Evolutionary conservation across 768 basidiomycete genomes (phyloP).

Genomic region (Hygrophorus pudorinus): DNA sequence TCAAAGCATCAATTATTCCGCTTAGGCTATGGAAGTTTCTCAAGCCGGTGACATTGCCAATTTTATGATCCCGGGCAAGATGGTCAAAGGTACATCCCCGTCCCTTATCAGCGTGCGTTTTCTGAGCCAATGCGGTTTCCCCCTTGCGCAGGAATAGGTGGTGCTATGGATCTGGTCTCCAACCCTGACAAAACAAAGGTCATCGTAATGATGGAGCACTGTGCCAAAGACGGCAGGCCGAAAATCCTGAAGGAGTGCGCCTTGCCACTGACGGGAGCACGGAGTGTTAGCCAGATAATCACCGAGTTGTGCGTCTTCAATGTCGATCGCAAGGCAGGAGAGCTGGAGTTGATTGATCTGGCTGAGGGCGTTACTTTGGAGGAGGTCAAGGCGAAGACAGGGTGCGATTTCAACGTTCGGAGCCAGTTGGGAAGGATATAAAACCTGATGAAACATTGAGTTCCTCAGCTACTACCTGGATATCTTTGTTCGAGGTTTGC

Average conservation of each 20-base stretch:
- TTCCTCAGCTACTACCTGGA: no score
- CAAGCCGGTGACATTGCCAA: constrained; percentile 91
- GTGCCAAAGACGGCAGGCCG: constrained; percentile 79
- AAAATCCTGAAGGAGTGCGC: constrained; percentile 79
- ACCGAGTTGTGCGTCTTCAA: constrained; percentile 90
- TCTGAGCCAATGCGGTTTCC: constrained; percentile 7
- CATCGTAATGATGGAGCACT: constrained; percentile 85
- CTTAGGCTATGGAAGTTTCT: constrained; percentile 89
- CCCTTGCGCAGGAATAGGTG: constrained; percentile 64
- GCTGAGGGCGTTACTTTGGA: constrained; percentile 80
- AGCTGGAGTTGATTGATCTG: constrained; percentile 67
- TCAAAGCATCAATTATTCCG: constrained; percentile 1
- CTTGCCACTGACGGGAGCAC: constrained; percentile 83
- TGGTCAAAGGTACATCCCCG: constrained; percentile 54
- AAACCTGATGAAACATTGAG: no score
- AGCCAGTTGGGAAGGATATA: constrained; percentile 39
- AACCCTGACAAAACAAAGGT: constrained; percentile 94
- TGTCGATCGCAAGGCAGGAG: constrained; percentile 68
- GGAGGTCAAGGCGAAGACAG: constrained; percentile 81
- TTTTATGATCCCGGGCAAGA: constrained; percentile 96
- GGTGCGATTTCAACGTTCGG: constrained; percentile 64
- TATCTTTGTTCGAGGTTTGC: no score
- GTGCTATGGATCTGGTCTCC: constrained; percentile 94
- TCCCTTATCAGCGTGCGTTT: background rate
- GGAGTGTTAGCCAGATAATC: constrained; percentile 83